Evolutionary conservation across 495 filamentous ascomycete genomes (phyloP), one percentile per base, ranked within the genome.

Genomic region (Aspergillus steynii): DNA sequence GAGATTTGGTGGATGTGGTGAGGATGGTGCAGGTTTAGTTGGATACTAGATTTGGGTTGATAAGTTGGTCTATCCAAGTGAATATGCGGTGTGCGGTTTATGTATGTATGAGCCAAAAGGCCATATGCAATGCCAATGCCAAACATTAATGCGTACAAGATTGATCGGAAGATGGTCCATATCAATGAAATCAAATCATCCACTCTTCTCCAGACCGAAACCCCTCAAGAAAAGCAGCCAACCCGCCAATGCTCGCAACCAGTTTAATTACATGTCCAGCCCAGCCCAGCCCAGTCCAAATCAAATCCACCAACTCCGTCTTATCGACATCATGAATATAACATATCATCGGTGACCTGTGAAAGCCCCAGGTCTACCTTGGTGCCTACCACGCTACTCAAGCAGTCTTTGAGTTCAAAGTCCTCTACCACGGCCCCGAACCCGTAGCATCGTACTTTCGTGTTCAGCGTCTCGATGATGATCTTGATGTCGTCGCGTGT

Each of bases 381-480:
- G 15, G 81, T 79, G 42, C 85, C 87, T 37, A 93, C 79, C 3
- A 93, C 82, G 55, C 82, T 88, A 65, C 88, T 87, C 55, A 98
- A 70, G 31, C 92, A 93, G 76, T 97, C 95, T 42, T 85, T 79
- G 29, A 99, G 86, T 69, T 97, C 94, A 66, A 95, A 96, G 68
- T 97, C 92, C 67, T 97, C 94, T 48, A 81, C 70, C 55, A 69
- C 66, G 15, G 79, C 62, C 26, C 88, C 93, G 60, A 83, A 98
- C 81, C 95, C 95, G 75, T 98, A 96, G 74, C 95, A 99, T 58
- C 93, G 83, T 57, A 97, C 85, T 72, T 96, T 97, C 29, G 80
- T 82, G 62, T 85, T 80, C 45, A 99, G 77, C 37, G 89, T 89
- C 54, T 89, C 84, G 28, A 87, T 85, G 56, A 98, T 78, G 54